Percentiles rank a stretch among this genome's conserved stretches.
These are phyloP conservation scores for Tylopilus intermedius DNA, from an alignment of 768 basidiomycete genomes.

Conservation along the genomic window DNA sequence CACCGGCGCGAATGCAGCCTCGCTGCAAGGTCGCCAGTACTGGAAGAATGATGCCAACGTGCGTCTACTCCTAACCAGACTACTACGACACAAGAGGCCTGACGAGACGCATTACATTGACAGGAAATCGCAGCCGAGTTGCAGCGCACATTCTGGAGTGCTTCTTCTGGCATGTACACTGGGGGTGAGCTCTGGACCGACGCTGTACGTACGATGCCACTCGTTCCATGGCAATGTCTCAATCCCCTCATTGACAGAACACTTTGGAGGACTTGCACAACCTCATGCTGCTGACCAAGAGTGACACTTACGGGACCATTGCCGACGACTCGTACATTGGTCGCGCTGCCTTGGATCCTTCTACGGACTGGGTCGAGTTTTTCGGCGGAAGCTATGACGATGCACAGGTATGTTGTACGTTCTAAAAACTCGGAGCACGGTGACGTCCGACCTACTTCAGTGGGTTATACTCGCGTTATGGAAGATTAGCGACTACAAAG, in stretches of 20 bases:
- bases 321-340: slow-evolving; percentile 46
- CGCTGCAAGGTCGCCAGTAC: slow-evolving; percentile 5
- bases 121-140: slow-evolving; percentile 26
- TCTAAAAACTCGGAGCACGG: neutral
- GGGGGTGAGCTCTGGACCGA: slow-evolving; percentile 54
- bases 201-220: slow-evolving; percentile 33
- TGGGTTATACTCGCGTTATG: slow-evolving; percentile 55
- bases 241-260: slow-evolving; percentile 35
- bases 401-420: slow-evolving; percentile 36
- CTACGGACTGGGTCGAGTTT: slow-evolving; percentile 40
- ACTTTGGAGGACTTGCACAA: slow-evolving; percentile 54
- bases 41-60: slow-evolving; percentile 10
- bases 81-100: neutral
- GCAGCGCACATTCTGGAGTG: slow-evolving; percentile 38
- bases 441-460: slow-evolving; percentile 24
- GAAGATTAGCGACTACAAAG: slow-evolving; percentile 55
- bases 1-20: neutral
- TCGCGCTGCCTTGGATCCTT: slow-evolving; percentile 34
- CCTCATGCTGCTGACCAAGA: slow-evolving; percentile 49
- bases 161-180: slow-evolving; percentile 38
- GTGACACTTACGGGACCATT: slow-evolving; percentile 35
- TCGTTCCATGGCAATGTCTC: neutral
- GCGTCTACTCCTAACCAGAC: neutral
- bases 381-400: slow-evolving; percentile 51
- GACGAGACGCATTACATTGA: neutral